phyloP scores from a whole-genome alignment of 768 basidiomycete genomes.

The Mycena haematopus region DNA sequence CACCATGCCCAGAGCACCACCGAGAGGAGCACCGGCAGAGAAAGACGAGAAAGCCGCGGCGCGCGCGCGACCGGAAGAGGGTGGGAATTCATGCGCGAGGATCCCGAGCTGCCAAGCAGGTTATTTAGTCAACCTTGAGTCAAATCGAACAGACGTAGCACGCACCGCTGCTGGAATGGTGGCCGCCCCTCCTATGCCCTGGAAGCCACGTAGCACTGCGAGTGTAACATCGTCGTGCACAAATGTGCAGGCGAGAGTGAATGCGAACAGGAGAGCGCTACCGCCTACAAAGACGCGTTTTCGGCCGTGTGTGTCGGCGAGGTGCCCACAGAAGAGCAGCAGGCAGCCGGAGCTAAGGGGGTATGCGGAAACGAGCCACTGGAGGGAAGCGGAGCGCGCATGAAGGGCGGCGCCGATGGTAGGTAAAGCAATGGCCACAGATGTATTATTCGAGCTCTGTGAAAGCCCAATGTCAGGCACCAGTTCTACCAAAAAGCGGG shows the following conservation, averaged over 20 bases:
- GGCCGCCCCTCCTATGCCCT: constrained; percentile 83
- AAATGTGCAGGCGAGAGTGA: constrained; percentile 72
- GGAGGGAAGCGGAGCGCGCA: constrained; percentile 57
- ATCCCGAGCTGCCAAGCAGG: constrained; percentile 66
- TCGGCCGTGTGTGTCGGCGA: constrained; percentile 82
- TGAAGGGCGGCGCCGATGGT: constrained; percentile 56
- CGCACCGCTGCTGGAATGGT: constrained; percentile 73
- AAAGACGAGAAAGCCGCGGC: constrained; percentile 85
- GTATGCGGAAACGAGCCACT: constrained; percentile 75
- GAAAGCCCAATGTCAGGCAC: neutral
- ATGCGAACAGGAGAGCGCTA: constrained; percentile 55
- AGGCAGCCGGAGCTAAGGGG: constrained; percentile 77
- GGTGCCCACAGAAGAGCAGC: constrained; percentile 75
- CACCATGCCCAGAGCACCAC: constrained; percentile 71
- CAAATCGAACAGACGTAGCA: constrained; percentile 31
- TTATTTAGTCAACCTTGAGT: neutral
- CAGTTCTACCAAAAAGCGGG: neutral
- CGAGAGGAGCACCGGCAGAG: constrained; percentile 84
- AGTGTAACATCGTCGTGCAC: constrained; percentile 63
- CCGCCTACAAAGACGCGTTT: constrained; percentile 73
- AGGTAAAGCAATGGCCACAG: constrained; percentile 59
- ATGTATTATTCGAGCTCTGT: constrained; percentile 51
- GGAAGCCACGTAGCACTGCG: constrained; percentile 75
- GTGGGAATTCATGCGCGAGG: constrained; percentile 80
- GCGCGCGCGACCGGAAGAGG: constrained; percentile 53